phyloP scores from a whole-genome alignment of 2,329 filamentous ascomycete genomes.

The Arthrobotrys entomopaga region DNA sequence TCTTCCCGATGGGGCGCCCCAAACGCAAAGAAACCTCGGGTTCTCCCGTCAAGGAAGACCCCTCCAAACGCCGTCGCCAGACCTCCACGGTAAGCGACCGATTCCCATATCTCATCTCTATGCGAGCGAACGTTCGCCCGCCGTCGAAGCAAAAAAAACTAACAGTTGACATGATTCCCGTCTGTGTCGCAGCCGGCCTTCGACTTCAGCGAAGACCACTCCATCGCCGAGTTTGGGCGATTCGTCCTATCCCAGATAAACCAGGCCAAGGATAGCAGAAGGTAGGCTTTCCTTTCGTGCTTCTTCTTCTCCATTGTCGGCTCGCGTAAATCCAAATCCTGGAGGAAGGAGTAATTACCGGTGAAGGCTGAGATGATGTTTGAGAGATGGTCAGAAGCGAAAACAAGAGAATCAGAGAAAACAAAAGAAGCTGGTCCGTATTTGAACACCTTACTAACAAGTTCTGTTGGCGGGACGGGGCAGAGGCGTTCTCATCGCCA shows the following conservation, averaged over 20 bases:
- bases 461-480: constrained; percentile 4
- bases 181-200: constrained; percentile 28
- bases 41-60: constrained; percentile 41
- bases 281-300: constrained; percentile 28
- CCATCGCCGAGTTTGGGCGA: constrained; percentile 45
- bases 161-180: background rate
- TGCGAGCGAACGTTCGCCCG: background rate
- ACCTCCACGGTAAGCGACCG: constrained; percentile 39
- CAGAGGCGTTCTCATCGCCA: constrained; percentile 37
- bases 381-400: constrained; percentile 9
- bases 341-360: background rate
- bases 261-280: constrained; percentile 41
- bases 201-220: constrained; percentile 33
- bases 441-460: constrained; percentile 35
- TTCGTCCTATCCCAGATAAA: constrained; percentile 23
- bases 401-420: constrained; percentile 10
- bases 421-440: constrained; percentile 12
- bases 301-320: background rate
- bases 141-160: too few species aligned
- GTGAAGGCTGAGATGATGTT: background rate
- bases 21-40: constrained; percentile 53
- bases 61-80: constrained; percentile 39
- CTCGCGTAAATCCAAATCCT: background rate
- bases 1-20: constrained; percentile 34
- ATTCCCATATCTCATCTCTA: background rate